phyloP scores from a whole-genome alignment of 257 asterid genomes.

The Primulina tabacum region DNA sequence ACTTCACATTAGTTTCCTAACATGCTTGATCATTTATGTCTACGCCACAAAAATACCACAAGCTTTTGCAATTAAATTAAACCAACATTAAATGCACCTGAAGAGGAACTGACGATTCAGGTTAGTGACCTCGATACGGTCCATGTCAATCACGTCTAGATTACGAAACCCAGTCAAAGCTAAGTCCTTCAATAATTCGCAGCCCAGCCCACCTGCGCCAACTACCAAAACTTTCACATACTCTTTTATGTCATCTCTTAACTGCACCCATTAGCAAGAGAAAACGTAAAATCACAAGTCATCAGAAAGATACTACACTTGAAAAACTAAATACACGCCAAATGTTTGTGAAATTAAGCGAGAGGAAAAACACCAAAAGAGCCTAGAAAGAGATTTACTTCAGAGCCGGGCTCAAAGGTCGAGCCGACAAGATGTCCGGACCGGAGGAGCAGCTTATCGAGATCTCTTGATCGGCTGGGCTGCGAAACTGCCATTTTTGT shows the following conservation, averaged over 20 bases:
- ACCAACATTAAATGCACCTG: constrained; percentile 48
- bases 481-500: constrained; percentile 56
- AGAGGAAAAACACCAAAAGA: background rate
- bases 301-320: constrained; percentile 13
- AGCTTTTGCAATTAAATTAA: constrained; percentile 10
- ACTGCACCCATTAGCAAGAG: constrained; percentile 33
- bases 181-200: constrained; percentile 94
- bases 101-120: constrained; percentile 95
- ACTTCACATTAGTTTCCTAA: background rate
- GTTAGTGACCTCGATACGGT: constrained; percentile 90
- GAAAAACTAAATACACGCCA: constrained; percentile 18
- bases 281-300: constrained; percentile 5
- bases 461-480: constrained; percentile 95
- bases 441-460: constrained; percentile 90
- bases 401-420: constrained; percentile 66
- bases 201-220: constrained; percentile 98
- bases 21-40: constrained; percentile 15
- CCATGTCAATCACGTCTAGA: constrained; percentile 96
- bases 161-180: constrained; percentile 83
- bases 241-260: constrained; percentile 81
- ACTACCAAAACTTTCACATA: constrained; percentile 79
- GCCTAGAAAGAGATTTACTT: constrained; percentile 38
- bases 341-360: constrained; percentile 21
- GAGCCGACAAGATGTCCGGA: constrained; percentile 80
- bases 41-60: constrained; percentile 16